Evolutionary conservation across 176 grass and related monocot genomes (phyloP).

Genomic region (Hordeum vulgare): DNA sequence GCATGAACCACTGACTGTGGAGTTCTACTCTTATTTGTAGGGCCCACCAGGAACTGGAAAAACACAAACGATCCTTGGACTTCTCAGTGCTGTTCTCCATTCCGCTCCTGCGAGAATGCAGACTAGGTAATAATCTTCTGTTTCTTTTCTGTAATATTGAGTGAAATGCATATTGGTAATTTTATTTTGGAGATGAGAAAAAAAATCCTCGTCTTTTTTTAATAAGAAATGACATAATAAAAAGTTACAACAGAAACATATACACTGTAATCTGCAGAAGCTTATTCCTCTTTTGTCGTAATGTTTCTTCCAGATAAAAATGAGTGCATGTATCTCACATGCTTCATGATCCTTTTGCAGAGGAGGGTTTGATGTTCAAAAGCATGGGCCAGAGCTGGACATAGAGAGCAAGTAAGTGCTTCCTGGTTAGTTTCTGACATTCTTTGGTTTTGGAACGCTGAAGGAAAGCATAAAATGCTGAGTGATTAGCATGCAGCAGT

Average conservation of each 20-base stretch:
- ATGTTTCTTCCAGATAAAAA: constrained; percentile 20
- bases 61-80: constrained; percentile 98
- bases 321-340: constrained; percentile 16
- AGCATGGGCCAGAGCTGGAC: constrained; percentile 53
- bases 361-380: constrained; percentile 53
- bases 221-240: not conserved
- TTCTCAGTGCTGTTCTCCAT: constrained; percentile 97
- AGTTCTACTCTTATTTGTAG: constrained; percentile 40
- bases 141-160: constrained; percentile 10
- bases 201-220: not conserved
- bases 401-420: constrained; percentile 66
- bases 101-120: constrained; percentile 84
- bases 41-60: constrained; percentile 97
- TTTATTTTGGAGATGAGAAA: not conserved
- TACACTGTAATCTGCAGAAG: not conserved
- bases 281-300: not conserved
- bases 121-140: constrained; percentile 53
- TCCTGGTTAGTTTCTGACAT: constrained; percentile 21
- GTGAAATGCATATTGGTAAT: not conserved
- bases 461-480: constrained; percentile 16
- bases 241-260: constrained; percentile 3
- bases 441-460: not conserved
- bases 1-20: not conserved
- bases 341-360: constrained; percentile 42
- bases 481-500: not conserved